Evolutionary conservation across 768 basidiomycete genomes (phyloP).

Genomic region (Clavaria fumosa): DNA sequence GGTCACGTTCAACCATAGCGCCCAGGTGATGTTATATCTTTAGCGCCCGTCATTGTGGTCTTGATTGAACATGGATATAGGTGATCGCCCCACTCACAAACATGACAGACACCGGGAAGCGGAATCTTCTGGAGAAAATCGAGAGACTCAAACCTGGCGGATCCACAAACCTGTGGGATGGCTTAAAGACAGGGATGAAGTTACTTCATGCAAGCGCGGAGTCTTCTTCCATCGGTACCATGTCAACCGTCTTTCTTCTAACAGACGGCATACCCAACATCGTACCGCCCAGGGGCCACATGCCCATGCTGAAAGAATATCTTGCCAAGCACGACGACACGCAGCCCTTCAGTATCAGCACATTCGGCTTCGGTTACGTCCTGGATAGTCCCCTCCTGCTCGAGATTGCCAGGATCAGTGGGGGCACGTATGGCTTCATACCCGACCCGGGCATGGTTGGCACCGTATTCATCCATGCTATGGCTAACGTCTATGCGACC

Average conservation of each 20-base stretch:
- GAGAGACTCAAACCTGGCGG: slow-evolving; percentile 1
- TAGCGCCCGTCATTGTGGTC: not conserved
- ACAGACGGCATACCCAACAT: slow-evolving; percentile 8
- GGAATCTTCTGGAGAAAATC: not conserved
- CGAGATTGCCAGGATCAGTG: slow-evolving; percentile 7
- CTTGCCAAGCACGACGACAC: slow-evolving; percentile 1
- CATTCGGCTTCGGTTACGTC: slow-evolving; percentile 7
- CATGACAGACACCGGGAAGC: slow-evolving; percentile 4
- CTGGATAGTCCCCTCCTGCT: slow-evolving; percentile 4
- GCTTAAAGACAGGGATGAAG: slow-evolving; percentile 7
- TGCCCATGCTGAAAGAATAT: slow-evolving; percentile 4
- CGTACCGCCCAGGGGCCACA: slow-evolving; percentile 6
- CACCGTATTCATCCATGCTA: slow-evolving; percentile 7
- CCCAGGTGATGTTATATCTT: not conserved
- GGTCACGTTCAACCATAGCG: slow-evolving; percentile 4
- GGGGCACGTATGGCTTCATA: slow-evolving; percentile 6
- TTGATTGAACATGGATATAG: not conserved
- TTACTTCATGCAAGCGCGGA: not conserved
- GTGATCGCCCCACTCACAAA: slow-evolving; percentile 3
- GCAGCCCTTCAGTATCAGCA: slow-evolving; percentile 6
- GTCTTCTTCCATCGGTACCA: not conserved
- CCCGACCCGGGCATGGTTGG: slow-evolving; percentile 7
- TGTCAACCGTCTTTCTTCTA: slow-evolving; percentile 6
- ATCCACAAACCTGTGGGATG: slow-evolving; percentile 7
- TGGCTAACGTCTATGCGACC: slow-evolving; percentile 6